Base-by-base conservation (phyloP, 441 rosid species). In the Arabidopsis lyrata region DNA sequence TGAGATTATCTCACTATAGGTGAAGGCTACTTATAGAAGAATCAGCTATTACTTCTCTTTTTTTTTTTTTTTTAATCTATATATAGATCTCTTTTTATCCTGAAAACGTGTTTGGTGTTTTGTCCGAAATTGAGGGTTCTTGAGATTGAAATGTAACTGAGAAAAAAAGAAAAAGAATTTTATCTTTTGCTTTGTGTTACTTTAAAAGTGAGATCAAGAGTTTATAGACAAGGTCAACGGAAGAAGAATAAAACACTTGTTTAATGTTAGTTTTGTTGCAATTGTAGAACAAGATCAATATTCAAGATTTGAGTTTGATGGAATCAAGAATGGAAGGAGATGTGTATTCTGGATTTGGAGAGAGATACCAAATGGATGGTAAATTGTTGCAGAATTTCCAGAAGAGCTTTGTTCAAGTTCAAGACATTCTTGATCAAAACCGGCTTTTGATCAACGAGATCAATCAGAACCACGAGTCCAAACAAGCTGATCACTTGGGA, bases 391-490 rank as follows among this genome's bases (percentile, higher is more conserved):
- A 92, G 80, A 82, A 84, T 69, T 90, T 92, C 58, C 90, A 88
- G 54, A 90, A 87, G 82, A 92, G 82, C 75, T 90, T 95, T 69
- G 86, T 85, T 72, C 93, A 92, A 72, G 98, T 95, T 71, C 93
- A 95, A 70, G 85, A 82, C 80, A 92, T 95, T 52, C 80, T 94
- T 49, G 99, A 94, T 76, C 95, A 92, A 44, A 94, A 94, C 81
- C 84, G 92, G 81, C 16, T 90, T 62, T 82, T 93, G 58, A 93
- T 93, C 84, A 88, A 91, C 60, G 90, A 93, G 85, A 93, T 95
- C 58, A 92, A 90, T 79, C 97, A 83, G 71, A 95, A 92, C 75
- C 99, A 95, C 5, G 96, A 92, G 66, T 92, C 99, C 0, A 95
- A 84, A 80, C 80, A 84, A 78, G 95, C 95, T 0, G 95, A 95